These are phyloP conservation scores for Hypoxylon sp. DNA, from an alignment of 2,329 filamentous ascomycete species.

Conservation along the genomic window DNA sequence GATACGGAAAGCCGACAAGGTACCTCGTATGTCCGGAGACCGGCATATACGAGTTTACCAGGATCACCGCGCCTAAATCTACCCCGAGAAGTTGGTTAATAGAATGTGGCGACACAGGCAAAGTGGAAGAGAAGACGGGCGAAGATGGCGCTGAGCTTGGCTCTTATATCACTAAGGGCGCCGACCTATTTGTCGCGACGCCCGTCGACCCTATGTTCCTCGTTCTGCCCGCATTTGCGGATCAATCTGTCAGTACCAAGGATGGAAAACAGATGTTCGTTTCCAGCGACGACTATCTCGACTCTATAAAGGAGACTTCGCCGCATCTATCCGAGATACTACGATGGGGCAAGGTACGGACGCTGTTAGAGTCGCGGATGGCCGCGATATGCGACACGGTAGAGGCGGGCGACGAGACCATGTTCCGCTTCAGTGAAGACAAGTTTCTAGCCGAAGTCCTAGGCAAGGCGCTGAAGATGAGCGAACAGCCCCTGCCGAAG, in stretches of 20 bases:
- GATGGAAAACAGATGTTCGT: constrained; percentile 74
- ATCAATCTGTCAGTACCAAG: constrained; percentile 56
- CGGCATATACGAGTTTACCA: constrained; percentile 76
- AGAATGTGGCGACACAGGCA: constrained; percentile 51
- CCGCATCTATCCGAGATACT: constrained; percentile 72
- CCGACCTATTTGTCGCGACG: constrained; percentile 87
- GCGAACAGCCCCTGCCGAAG: constrained; percentile 73
- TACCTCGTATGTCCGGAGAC: constrained; percentile 73
- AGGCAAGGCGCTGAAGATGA: constrained; percentile 78
- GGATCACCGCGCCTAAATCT: constrained; percentile 65
- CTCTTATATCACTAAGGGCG: constrained; percentile 69
- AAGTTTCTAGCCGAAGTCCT: constrained; percentile 77
- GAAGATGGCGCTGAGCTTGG: constrained; percentile 48
- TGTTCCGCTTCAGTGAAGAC: constrained; percentile 82
- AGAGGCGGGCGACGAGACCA: constrained; percentile 83
- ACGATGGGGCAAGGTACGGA: constrained; percentile 60
- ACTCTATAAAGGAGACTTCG: constrained; percentile 67
- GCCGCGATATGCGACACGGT: constrained; percentile 82
- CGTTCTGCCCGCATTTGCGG: constrained; percentile 77
- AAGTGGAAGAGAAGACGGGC: constrained; percentile 38
- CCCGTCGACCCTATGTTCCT: constrained; percentile 88
- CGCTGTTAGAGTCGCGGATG: constrained; percentile 74
- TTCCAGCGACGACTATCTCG: constrained; percentile 78
- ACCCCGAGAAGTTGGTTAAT: constrained; percentile 74
- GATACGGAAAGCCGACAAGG: constrained; percentile 66